Base-by-base conservation (phyloP, 441 rosid species). In the Corymbia citriodora region DNA sequence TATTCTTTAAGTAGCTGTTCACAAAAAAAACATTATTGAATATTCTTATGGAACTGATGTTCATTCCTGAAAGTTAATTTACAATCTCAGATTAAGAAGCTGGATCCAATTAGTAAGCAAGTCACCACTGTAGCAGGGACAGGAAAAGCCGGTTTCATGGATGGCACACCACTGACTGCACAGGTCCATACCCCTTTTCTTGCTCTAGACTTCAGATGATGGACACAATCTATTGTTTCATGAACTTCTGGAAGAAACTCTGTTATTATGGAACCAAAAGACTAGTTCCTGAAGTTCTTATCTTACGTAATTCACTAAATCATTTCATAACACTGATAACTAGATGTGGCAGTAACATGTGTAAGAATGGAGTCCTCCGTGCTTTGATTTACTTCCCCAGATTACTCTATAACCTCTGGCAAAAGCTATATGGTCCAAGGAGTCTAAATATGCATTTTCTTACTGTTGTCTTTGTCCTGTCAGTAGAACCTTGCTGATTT, bases 61-160 rank as follows among this genome's bases (percentile, higher is more conserved):
- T 55, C 27, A 23, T 79, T 79, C 52, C 50, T 79, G 52, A 79
- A 45, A 79, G 18, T 79, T 45, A 25, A n/a, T 18, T 55, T 33
- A 74, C 79, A 70, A 88, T 91, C 92, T 89, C 94, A 98, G 99
- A 97, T 98, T 91, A 97, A 98, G 95, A 97, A 93, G 95, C 93
- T 98, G 87, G 98, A 98, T 90, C 98, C 98, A 59, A 93, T 94
- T 59, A 96, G 93, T 89, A 96, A 95, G 93, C 95, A 94, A 92
- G 97, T 97, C 74, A 95, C 91, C 55, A 97, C 99, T 33, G 79
- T 98, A 87, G 98, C 98, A 45, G 99, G 99, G 90, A 96, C 98
- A 23, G 99, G 99, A 87, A 98, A 97, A 94, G 99, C 99, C 15
- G 99, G 99, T 93, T 98, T 97, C 94, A 95, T 94, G 93, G 99